Evolutionary conservation across 805 yeast species (phyloP).

Genomic region (Lipomyces yamadae): DNA sequence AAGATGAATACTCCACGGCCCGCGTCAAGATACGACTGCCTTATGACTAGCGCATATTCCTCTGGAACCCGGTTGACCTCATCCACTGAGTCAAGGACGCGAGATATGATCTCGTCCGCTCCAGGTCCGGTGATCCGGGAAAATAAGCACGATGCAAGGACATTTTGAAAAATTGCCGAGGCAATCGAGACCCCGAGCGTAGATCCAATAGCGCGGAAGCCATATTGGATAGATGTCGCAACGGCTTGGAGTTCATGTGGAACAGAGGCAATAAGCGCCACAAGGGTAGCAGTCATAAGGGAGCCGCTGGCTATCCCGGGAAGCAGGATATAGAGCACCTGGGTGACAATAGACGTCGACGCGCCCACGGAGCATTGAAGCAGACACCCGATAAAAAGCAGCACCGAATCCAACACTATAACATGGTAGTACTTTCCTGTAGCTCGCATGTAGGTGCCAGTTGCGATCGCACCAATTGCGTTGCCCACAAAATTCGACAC

Average conservation of each 20-base stretch:
- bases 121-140: conserved; percentile 42
- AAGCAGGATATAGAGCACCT: conserved; percentile 54
- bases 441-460: conserved; percentile 68
- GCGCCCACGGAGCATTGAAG: conserved; percentile 44
- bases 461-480: conserved; percentile 65
- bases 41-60: conserved; percentile 50
- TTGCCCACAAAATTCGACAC: conserved; percentile 65
- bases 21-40: conserved; percentile 55
- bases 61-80: conserved; percentile 57
- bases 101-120: conserved; percentile 41
- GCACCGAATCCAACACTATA: conserved; percentile 50
- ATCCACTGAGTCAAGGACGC: conserved; percentile 58
- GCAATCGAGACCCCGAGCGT: conserved; percentile 77
- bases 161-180: conserved; percentile 65
- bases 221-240: conserved; percentile 67
- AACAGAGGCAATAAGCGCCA: conserved; percentile 78
- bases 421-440: conserved; percentile 68
- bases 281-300: conserved; percentile 68
- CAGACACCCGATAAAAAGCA: conserved; percentile 55
- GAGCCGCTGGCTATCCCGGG: conserved; percentile 71
- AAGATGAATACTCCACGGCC: conserved; percentile 57
- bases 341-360: conserved; percentile 44
- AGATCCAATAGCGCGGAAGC: conserved; percentile 67
- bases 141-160: conserved; percentile 47
- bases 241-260: conserved; percentile 74